Percentiles rank a stretch among this genome's conserved stretches.
phyloP scores from a whole-genome alignment of 2,329 filamentous ascomycete genomes.

The Botrytis hyacinthi region DNA sequence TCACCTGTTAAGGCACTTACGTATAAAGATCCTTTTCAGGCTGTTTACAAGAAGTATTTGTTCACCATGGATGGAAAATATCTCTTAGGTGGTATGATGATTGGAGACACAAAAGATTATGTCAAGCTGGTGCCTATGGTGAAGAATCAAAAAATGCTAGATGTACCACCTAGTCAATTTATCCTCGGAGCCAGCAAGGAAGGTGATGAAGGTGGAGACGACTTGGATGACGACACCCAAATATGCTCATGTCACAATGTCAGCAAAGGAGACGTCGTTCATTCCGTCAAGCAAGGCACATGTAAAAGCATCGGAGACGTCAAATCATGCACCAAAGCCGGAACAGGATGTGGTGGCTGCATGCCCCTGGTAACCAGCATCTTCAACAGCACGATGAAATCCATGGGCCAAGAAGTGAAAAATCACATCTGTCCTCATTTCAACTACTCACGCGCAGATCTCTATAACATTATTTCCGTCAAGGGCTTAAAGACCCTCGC shows the following conservation, averaged over 20 bases:
- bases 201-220: constrained; percentile 71
- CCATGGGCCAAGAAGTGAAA: constrained; percentile 82
- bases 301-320: constrained; percentile 81
- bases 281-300: constrained; percentile 69
- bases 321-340: constrained; percentile 88
- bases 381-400: constrained; percentile 84
- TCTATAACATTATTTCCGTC: constrained; percentile 87
- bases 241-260: constrained; percentile 95
- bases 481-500: constrained; percentile 71
- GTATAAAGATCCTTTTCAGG: constrained; percentile 84
- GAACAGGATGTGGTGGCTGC: constrained; percentile 86
- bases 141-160: constrained; percentile 76
- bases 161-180: constrained; percentile 75
- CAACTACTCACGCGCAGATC: constrained; percentile 75
- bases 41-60: constrained; percentile 91
- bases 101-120: constrained; percentile 87
- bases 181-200: constrained; percentile 76
- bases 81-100: constrained; percentile 94
- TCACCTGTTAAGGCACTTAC: constrained; percentile 76
- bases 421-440: constrained; percentile 87
- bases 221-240: constrained; percentile 80
- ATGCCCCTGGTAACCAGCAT: constrained; percentile 86
- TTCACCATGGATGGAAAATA: constrained; percentile 90
- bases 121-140: constrained; percentile 86
- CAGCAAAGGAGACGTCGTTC: constrained; percentile 75